Evolutionary conservation across 78 protist species (phyloP).

Genomic region (Dictyostelium intermedium): DNA sequence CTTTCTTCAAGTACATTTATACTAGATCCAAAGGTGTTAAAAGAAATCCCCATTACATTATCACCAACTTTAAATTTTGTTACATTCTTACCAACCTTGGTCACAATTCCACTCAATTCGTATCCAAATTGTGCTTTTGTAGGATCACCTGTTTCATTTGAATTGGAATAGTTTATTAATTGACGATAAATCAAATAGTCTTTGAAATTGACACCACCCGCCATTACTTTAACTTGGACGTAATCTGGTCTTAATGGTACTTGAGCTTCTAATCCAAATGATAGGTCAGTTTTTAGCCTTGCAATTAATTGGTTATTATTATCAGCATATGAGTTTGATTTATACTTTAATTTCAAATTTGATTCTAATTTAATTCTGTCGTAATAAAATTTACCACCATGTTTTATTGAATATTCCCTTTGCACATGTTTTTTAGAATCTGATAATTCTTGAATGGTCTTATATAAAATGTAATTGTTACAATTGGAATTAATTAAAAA

Average conservation of each 20-base stretch:
- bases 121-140: background rate
- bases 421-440: background rate
- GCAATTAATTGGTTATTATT: background rate
- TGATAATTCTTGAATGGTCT: background rate
- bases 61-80: constrained; percentile 12
- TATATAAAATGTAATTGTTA: background rate
- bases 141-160: background rate
- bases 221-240: constrained; percentile 29
- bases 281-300: background rate
- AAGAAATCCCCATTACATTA: background rate
- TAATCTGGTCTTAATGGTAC: background rate
- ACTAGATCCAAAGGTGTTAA: no score
- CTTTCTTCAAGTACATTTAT: no score
- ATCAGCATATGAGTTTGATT: background rate
- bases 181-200: constrained; percentile 35
- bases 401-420: background rate
- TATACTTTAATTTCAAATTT: background rate
- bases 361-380: background rate
- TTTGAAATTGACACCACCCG: constrained; percentile 44
- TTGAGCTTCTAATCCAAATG: background rate
- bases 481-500: no score
- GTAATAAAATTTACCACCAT: background rate
- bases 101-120: constrained; percentile 6
- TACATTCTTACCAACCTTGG: background rate
- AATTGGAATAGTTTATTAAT: background rate